Evolutionary conservation across 768 basidiomycete genomes (phyloP).

Genomic region (Trametes sanguinea): DNA sequence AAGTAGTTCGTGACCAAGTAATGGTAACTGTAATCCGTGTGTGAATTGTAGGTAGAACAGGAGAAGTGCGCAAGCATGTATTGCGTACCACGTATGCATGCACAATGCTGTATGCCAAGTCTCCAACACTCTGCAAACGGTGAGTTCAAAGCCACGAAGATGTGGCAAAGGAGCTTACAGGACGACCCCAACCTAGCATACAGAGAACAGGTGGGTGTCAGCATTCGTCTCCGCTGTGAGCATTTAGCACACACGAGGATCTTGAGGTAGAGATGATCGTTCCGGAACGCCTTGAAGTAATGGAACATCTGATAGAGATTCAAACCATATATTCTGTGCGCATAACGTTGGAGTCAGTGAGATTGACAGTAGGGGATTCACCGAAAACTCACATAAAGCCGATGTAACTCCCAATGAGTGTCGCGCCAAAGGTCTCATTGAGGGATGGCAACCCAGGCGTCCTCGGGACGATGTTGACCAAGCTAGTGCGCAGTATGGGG

Average conservation of each 20-base stretch:
- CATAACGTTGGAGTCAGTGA: too few relatives aligned
- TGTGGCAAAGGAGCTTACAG: not conserved
- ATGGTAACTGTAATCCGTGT: not conserved
- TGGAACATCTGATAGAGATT: not conserved
- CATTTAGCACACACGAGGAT: not conserved
- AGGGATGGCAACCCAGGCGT: not conserved
- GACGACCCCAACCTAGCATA: not conserved
- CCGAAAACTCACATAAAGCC: not conserved
- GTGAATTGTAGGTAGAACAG: not conserved
- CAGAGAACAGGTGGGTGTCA: too few relatives aligned
- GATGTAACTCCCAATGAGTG: not conserved
- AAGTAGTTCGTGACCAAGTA: conserved; percentile 1
- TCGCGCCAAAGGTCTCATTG: not conserved
- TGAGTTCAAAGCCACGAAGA: not conserved
- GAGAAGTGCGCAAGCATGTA: not conserved
- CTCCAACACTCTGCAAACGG: not conserved
- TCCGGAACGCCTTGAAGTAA: not conserved
- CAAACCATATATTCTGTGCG: not conserved
- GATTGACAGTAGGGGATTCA: not conserved
- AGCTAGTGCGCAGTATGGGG: too few relatives aligned
- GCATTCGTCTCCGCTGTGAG: too few relatives aligned
- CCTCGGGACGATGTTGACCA: too few relatives aligned
- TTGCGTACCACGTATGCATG: not conserved
- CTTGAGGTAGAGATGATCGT: not conserved
- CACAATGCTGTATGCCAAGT: not conserved